These are phyloP conservation scores for Ceratocystis cacaofunesta DNA, from an alignment of 2,329 filamentous ascomycete genomes.

Conservation along the genomic window DNA sequence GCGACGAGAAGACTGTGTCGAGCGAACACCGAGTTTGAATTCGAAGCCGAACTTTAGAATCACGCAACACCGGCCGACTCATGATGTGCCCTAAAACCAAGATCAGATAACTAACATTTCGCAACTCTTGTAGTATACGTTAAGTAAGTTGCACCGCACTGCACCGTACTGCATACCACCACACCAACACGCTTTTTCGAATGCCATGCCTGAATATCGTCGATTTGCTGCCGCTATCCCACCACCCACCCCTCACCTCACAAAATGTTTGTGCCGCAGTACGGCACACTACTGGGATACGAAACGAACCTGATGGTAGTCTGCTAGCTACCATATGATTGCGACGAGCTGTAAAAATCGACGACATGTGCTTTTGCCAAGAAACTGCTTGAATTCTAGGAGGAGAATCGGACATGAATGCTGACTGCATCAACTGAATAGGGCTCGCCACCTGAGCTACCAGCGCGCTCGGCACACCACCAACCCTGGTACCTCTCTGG, in stretches of 20 bases:
- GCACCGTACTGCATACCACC: neutral
- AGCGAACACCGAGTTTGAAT: conserved; percentile 5
- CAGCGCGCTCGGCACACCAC: conserved; percentile 86
- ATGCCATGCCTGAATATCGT: neutral
- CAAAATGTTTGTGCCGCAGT: neutral
- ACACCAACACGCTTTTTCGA: conserved; percentile 1
- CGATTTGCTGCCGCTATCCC: neutral
- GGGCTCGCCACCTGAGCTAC: conserved; percentile 97
- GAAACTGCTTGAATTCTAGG: neutral
- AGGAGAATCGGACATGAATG: conserved; percentile 8
- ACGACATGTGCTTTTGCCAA: conserved; percentile 16
- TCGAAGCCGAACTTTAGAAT: conserved; percentile 7
- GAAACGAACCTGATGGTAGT: neutral
- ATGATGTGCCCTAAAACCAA: neutral
- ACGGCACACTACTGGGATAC: neutral
- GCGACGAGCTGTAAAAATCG: conserved; percentile 12
- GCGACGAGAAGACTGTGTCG: conserved; percentile 7
- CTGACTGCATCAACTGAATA: conserved; percentile 25
- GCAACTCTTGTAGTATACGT: conserved; percentile 52
- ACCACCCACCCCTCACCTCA: neutral
- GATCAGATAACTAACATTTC: conserved; percentile 26
- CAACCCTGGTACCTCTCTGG: conserved; percentile 79
- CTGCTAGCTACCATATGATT: neutral
- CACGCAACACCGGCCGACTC: neutral
- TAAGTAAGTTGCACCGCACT: conserved; percentile 51